phyloP scores from a whole-genome alignment of 2,329 filamentous ascomycete genomes.

The Elsinoe australis region DNA sequence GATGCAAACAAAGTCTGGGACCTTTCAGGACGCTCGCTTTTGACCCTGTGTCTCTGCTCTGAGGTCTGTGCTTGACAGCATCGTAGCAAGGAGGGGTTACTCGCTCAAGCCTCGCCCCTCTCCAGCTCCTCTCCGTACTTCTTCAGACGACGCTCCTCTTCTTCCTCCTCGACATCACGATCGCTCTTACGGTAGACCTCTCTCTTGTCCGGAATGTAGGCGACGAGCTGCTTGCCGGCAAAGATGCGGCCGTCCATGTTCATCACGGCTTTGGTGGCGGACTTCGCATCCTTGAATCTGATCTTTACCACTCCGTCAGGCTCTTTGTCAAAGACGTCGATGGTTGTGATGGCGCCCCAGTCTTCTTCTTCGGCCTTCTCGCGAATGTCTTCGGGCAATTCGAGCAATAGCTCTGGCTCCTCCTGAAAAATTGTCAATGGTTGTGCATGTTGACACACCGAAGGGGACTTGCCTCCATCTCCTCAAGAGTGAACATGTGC shows the following conservation, averaged over 20 bases:
- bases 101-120: slow-evolving; percentile 2
- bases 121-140: slow-evolving; percentile 36
- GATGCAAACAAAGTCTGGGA: no score
- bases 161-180: slow-evolving; percentile 34
- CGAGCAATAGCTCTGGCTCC: slow-evolving; percentile 71
- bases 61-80: no score
- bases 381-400: slow-evolving; percentile 90
- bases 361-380: slow-evolving; percentile 83
- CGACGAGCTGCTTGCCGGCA: slow-evolving; percentile 62
- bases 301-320: slow-evolving; percentile 77
- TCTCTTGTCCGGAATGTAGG: slow-evolving; percentile 45
- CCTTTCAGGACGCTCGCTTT: no score
- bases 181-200: slow-evolving; percentile 64
- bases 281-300: slow-evolving; percentile 63
- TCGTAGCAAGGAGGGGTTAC: no score
- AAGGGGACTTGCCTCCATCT: slow-evolving; percentile 53
- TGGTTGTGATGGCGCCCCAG: slow-evolving; percentile 79
- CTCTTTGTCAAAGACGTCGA: slow-evolving; percentile 84
- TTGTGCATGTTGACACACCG: not conserved
- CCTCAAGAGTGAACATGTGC: slow-evolving; percentile 83
- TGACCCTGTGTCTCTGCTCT: no score
- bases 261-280: slow-evolving; percentile 62
- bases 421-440: slow-evolving; percentile 41
- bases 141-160: slow-evolving; percentile 41
- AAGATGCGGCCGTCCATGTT: slow-evolving; percentile 73